Conservation (phyloP, 306 rosid species). For the Glycine latifolia region DNA sequence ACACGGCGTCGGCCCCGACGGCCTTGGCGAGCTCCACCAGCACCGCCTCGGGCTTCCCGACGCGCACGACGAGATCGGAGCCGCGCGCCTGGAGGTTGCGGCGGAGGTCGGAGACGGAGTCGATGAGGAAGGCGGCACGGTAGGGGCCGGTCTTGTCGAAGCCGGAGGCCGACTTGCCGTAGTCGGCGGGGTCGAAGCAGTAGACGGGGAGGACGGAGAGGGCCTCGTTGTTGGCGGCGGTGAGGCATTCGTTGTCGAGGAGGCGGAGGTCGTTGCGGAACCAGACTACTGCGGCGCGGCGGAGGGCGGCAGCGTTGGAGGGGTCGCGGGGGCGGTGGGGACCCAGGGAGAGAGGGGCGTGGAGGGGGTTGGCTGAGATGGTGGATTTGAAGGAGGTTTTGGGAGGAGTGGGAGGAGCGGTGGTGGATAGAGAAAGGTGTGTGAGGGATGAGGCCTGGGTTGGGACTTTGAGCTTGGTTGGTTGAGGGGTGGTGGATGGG, state of each 20-base stretch:
- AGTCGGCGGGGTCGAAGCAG: conserved; percentile 91
- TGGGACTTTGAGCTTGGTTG: conserved; percentile 71
- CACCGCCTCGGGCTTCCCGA: conserved; percentile 87
- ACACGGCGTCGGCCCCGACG: conserved; percentile 87
- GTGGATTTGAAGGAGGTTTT: conserved; percentile 75
- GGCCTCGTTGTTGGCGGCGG: conserved; percentile 79
- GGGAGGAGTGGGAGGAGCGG: conserved; percentile 53
- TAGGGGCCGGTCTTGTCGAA: conserved; percentile 87
- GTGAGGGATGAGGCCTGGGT: conserved; percentile 87
- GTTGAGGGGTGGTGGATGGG: conserved; percentile 23
- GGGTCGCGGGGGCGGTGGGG: conserved; percentile 90
- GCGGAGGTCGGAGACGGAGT: conserved; percentile 81
- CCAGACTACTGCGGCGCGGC: conserved; percentile 89
- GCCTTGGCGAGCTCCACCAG: conserved; percentile 82
- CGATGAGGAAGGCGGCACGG: conserved; percentile 76
- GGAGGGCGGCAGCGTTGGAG: conserved; percentile 77
- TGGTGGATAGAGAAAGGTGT: conserved; percentile 68
- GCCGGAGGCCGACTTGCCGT: conserved; percentile 89
- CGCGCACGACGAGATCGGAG: conserved; percentile 84
- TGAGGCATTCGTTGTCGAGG: conserved; percentile 83
- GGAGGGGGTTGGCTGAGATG: conserved; percentile 77
- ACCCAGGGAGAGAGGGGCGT: conserved; percentile 63
- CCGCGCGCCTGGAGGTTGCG: conserved; percentile 79
- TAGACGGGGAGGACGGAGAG: conserved; percentile 85
- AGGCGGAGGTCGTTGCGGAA: conserved; percentile 92